Evolutionary conservation across 768 basidiomycete species (phyloP), one percentile per base, ranked within the genome.

Genomic region (Boletus coccyginus): DNA sequence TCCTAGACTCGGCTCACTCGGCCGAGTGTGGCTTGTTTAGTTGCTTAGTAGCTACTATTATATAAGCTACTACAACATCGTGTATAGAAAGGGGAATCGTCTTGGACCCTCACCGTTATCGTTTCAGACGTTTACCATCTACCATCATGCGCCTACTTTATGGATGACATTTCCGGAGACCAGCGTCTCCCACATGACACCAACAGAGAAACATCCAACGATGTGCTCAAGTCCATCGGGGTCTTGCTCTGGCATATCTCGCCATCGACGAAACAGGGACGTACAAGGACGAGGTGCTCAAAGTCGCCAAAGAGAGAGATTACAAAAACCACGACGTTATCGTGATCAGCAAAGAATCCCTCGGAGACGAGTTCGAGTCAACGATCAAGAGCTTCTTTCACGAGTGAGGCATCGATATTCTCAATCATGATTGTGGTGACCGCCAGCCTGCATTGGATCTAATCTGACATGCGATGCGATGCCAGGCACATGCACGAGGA

Each of bases 401-500:
- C 58, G 91, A 93, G 88, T 90, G 67, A 58, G 36, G 27, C 35
- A 19, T 31, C 27, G 7, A 29, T 21, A 19, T 50, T 29, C 21
- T 14, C 12, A 29, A n/a, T 21, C 14, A 13, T 13, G 21, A n/a
- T 27, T 5, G 27, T 6, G 27, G 27, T 27, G 27, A 33, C 14
- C 31, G 9, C 48, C 17, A 13, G 13, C 9, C 13, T 19, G 6
- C 24, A 5, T 35, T 10, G 27, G 27, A 27, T 27, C 27, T 27
- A 0, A 45, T 52, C 32, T 49, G 21, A 55, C 29, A 14, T 35
- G 27, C 27, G 6, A 27, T 27, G 27, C 27, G 27, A 27, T 6
- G n/a, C 9, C 65, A 91, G 89, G 67, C 93, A 95, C 66, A 81
- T 95, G 77, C 93, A 96, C 64, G 93, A 95, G 71, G 94, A 96